A percentile compares a stretch with the other conserved stretches of the same genome.
These are phyloP conservation scores for Thielaviopsis punctulata DNA, from an alignment of 2,329 filamentous ascomycete genomes.

Conservation along the genomic window DNA sequence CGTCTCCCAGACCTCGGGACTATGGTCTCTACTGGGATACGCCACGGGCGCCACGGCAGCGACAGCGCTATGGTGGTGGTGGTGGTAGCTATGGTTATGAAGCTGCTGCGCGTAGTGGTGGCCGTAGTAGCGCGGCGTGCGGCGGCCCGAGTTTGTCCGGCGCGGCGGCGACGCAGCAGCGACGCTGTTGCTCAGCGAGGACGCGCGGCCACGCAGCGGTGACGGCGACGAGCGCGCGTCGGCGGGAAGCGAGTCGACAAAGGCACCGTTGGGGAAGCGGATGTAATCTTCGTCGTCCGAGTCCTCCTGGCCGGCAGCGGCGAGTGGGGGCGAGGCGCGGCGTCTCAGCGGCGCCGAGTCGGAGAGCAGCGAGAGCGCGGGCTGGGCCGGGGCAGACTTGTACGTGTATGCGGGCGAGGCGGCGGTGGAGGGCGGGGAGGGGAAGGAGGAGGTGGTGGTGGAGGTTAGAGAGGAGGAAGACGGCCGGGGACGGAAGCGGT, in stretches of 20 bases:
- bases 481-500: conserved; percentile 2
- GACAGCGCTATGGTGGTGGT: no score
- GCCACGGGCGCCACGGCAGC: not conserved
- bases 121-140: not conserved
- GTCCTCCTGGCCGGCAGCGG: not conserved
- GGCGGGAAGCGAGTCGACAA: conserved; percentile 5
- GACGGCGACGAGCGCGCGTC: not conserved
- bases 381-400: conserved; percentile 7
- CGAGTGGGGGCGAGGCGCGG: not conserved
- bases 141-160: not conserved
- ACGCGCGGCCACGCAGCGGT: not conserved
- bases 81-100: no score
- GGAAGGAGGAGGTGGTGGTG: not conserved
- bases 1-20: not conserved
- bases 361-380: not conserved
- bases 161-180: not conserved
- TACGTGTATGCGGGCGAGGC: not conserved
- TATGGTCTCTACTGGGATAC: not conserved
- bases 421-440: not conserved
- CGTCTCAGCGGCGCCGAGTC: not conserved
- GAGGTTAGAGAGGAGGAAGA: conserved; percentile 5
- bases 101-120: not conserved
- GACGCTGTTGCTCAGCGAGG: not conserved
- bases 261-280: conserved; percentile 10
- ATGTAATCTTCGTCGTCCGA: conserved; percentile 11